phyloP scores from a whole-genome alignment of 1,284 basidiomycete species.

The Pyrrhoderma lamaoense region DNA sequence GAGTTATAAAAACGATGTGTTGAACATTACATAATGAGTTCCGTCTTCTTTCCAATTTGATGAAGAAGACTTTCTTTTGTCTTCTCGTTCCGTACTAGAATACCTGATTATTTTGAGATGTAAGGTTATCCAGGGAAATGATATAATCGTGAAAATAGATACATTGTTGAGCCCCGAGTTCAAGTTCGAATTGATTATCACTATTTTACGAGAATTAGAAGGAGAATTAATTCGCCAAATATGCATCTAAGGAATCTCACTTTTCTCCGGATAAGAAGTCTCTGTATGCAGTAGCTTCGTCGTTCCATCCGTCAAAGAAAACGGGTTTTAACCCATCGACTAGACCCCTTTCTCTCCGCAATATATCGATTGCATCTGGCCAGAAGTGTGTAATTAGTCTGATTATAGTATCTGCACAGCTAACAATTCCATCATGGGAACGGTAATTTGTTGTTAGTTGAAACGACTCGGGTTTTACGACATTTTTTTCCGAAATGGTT shows the following conservation, averaged over 20 bases:
- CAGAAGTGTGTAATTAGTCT: slow-evolving; percentile 57
- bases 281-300: slow-evolving; percentile 44
- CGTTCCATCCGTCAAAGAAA: slow-evolving; percentile 50
- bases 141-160: slow-evolving; percentile 14
- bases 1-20: background rate
- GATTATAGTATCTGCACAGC: slow-evolving; percentile 57
- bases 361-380: slow-evolving; percentile 56
- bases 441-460: slow-evolving; percentile 61
- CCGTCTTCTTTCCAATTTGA: slow-evolving; percentile 51
- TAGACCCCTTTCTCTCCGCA: slow-evolving; percentile 51
- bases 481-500: slow-evolving; percentile 5
- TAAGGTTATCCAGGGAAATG: background rate
- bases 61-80: slow-evolving; percentile 43
- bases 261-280: slow-evolving; percentile 50
- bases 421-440: slow-evolving; percentile 65
- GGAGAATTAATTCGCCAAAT: too few species aligned
- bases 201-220: too few species aligned
- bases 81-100: slow-evolving; percentile 56
- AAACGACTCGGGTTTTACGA: slow-evolving; percentile 40
- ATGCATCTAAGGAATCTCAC: slow-evolving; percentile 28
- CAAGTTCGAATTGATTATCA: slow-evolving; percentile 22
- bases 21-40: slow-evolving; percentile 36
- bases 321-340: slow-evolving; percentile 54
- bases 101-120: slow-evolving; percentile 35
- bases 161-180: slow-evolving; percentile 68